These are phyloP conservation scores for Apiospora hydei DNA, from an alignment of 2,329 filamentous ascomycete species.

Conservation along the genomic window DNA sequence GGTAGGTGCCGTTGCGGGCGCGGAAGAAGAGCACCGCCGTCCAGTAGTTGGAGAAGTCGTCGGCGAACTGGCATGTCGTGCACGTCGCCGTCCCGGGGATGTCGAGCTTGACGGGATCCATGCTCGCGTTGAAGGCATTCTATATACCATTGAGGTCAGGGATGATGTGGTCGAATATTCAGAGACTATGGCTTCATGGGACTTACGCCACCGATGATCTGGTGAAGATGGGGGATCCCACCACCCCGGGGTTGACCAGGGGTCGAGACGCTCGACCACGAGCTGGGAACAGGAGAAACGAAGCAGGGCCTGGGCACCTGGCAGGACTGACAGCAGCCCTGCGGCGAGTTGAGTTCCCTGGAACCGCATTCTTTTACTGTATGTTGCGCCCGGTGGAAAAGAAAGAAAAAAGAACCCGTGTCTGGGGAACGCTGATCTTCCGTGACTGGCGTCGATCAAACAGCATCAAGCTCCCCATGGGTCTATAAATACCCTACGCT, in stretches of 20 bases:
- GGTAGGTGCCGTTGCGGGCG: constrained; percentile 47
- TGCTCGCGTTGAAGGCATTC: constrained; percentile 44
- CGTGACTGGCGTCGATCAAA: neutral
- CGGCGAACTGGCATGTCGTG: constrained; percentile 52
- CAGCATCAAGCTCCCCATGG: neutral
- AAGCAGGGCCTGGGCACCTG: constrained; percentile 34
- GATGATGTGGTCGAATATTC: neutral
- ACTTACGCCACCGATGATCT: constrained; percentile 39
- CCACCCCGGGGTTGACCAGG: constrained; percentile 39
- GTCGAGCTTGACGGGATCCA: constrained; percentile 28
- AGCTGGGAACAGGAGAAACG: constrained; percentile 47
- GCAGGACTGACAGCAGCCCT: neutral
- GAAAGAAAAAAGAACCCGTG: neutral
- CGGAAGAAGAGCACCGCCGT: constrained; percentile 50
- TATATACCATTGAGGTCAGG: constrained; percentile 29
- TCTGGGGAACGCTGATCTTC: neutral
- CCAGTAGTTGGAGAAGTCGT: constrained; percentile 53
- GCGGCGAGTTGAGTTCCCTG: neutral
- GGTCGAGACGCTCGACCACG: constrained; percentile 43
- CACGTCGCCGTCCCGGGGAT: constrained; percentile 44
- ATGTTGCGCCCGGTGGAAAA: neutral
- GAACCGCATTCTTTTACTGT: neutral
- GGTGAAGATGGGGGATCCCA: constrained; percentile 42
- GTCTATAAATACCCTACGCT: neutral
- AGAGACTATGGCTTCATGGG: neutral